Percentiles rank a stretch among this genome's conserved stretches.
phyloP scores from a whole-genome alignment of 352 stramenopile genomes.

The Phytopythium montanum region DNA sequence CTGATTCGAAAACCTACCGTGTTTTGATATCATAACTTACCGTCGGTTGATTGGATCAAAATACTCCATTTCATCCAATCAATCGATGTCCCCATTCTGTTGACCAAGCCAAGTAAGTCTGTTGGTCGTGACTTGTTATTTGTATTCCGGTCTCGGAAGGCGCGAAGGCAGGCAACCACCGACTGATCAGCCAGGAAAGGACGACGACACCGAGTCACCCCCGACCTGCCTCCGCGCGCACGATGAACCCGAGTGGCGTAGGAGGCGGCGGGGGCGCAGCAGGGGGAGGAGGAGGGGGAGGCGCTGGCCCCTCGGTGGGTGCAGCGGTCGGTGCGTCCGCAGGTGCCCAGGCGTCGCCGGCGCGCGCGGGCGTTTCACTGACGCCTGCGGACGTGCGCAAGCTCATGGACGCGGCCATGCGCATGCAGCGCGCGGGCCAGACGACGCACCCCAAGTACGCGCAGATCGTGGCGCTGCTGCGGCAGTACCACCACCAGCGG shows the following conservation, averaged over 20 bases:
- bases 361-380: slow-evolving; percentile 24
- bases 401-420: slow-evolving; percentile 80
- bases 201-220: too few species aligned
- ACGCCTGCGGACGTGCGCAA: slow-evolving; percentile 72
- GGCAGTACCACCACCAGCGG: slow-evolving; percentile 58
- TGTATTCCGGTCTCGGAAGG: not conserved
- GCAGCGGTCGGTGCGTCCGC: not conserved
- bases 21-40: too few species aligned
- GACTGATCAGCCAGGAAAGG: not conserved
- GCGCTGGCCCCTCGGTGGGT: not conserved
- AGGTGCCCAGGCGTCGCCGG: not conserved
- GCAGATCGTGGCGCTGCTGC: slow-evolving; percentile 76
- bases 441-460: slow-evolving; percentile 82
- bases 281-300: not conserved
- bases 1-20: too few species aligned
- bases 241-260: not conserved
- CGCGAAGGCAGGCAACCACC: not conserved
- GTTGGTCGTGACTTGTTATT: not conserved
- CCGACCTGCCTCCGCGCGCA: not conserved
- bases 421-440: slow-evolving; percentile 74
- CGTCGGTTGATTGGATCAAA: too few species aligned
- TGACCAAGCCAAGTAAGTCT: not conserved
- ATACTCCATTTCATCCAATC: too few species aligned
- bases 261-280: not conserved
- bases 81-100: too few species aligned